These are phyloP conservation scores for Salix dunnii DNA, from an alignment of 345 rosid species.

Conservation along the genomic window DNA sequence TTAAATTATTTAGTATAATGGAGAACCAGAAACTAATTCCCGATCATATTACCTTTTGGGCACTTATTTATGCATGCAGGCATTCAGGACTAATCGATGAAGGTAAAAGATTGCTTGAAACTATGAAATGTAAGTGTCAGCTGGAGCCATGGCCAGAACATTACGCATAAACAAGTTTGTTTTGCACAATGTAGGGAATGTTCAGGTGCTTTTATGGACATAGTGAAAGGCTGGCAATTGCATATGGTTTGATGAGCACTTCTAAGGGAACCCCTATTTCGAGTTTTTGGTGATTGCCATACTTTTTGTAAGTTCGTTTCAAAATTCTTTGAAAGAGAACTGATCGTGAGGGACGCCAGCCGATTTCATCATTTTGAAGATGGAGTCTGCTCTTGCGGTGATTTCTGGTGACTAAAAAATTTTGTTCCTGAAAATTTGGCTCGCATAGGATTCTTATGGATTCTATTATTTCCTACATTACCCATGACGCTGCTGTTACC, in stretches of 20 bases:
- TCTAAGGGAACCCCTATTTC: slow-evolving; percentile 45
- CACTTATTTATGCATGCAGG: slow-evolving; percentile 79
- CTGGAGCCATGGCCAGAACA: slow-evolving; percentile 90
- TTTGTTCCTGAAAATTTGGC: neutral
- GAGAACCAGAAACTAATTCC: slow-evolving; percentile 41
- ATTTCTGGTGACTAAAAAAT: slow-evolving; percentile 53
- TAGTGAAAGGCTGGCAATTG: slow-evolving; percentile 80
- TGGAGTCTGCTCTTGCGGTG: slow-evolving; percentile 82
- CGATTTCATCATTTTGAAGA: slow-evolving; percentile 81
- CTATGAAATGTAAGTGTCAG: slow-evolving; percentile 56
- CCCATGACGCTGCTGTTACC: neutral
- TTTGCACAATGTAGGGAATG: slow-evolving; percentile 58
- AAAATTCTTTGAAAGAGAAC: slow-evolving; percentile 42
- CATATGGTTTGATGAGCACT: slow-evolving; percentile 57
- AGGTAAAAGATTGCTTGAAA: slow-evolving; percentile 53
- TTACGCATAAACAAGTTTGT: slow-evolving; percentile 65
- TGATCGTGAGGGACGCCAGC: slow-evolving; percentile 76
- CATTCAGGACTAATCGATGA: slow-evolving; percentile 73
- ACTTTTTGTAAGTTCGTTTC: slow-evolving; percentile 74
- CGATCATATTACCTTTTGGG: slow-evolving; percentile 72
- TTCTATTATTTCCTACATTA: neutral
- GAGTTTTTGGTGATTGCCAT: slow-evolving; percentile 84
- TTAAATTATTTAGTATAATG: slow-evolving; percentile 56
- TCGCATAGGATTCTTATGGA: neutral
- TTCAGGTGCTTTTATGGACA: slow-evolving; percentile 65